Conservation (phyloP, 2,329 filamentous ascomycete genomes). For the Neoascochyta sp. region DNA sequence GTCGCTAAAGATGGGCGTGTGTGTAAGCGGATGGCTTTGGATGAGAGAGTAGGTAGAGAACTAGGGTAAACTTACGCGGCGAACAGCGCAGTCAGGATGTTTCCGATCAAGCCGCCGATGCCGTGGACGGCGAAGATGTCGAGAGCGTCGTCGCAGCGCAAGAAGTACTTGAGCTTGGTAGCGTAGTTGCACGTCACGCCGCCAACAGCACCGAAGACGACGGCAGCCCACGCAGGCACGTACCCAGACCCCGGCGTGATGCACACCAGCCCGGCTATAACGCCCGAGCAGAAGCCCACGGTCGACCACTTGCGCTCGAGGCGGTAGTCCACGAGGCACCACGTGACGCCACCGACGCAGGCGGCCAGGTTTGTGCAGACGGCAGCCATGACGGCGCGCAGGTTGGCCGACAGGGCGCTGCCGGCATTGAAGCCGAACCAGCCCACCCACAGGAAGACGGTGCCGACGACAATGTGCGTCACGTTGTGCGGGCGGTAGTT, state of each 20-base stretch:
- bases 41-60: too few species aligned
- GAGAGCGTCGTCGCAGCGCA: conserved; percentile 77
- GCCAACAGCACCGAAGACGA: conserved; percentile 73
- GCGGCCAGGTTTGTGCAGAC: conserved; percentile 83
- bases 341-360: conserved; percentile 79
- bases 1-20: conserved; percentile 52
- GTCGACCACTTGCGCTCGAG: conserved; percentile 90
- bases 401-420: conserved; percentile 73
- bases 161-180: conserved; percentile 83
- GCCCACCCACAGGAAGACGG: conserved; percentile 90
- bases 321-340: conserved; percentile 85
- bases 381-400: conserved; percentile 82
- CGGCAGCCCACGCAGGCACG: conserved; percentile 79
- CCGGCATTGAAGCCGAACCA: conserved; percentile 96
- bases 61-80: conserved; percentile 58
- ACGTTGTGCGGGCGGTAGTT: conserved; percentile 93
- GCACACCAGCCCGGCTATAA: conserved; percentile 80
- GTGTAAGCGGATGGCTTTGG: not conserved
- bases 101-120: conserved; percentile 57
- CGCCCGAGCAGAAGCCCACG: conserved; percentile 87
- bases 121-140: conserved; percentile 67
- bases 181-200: conserved; percentile 81
- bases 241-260: conserved; percentile 87
- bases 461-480: conserved; percentile 86
- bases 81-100: conserved; percentile 66